Conservation (phyloP, 768 basidiomycete genomes). For the Hemileccinum rubropunctum region DNA sequence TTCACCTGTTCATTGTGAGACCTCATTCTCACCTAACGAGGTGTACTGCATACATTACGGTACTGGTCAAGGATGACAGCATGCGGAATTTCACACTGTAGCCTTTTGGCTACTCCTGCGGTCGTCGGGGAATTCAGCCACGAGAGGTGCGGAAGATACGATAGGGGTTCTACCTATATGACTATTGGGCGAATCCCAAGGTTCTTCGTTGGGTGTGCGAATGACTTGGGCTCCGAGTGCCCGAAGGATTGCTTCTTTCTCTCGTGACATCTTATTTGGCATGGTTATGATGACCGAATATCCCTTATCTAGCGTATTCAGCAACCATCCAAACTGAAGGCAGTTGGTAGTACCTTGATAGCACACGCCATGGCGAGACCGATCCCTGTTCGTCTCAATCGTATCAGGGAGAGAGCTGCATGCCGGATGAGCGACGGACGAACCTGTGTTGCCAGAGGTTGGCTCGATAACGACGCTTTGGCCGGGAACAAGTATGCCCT, state of each 20-base stretch:
- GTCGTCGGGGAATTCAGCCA: conserved; percentile 88
- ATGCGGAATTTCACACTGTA: conserved; percentile 75
- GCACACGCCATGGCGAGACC: conserved; percentile 92
- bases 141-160: conserved; percentile 42
- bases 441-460: conserved; percentile 94
- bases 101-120: conserved; percentile 77
- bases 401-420: not conserved
- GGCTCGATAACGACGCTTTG: conserved; percentile 94
- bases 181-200: conserved; percentile 86
- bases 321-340: conserved; percentile 34
- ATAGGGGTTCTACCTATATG: conserved; percentile 78
- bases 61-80: conserved; percentile 95
- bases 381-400: conserved; percentile 54
- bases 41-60: conserved; percentile 51
- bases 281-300: conserved; percentile 88
- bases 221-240: conserved; percentile 94
- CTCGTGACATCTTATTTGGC: conserved; percentile 94
- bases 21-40: not conserved
- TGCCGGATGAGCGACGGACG: conserved; percentile 15
- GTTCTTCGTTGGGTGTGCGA: conserved; percentile 87
- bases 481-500: conserved; percentile 82
- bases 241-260: conserved; percentile 90
- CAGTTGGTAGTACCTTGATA: conserved; percentile 65
- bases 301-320: conserved; percentile 87
- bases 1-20: conserved; percentile 46